Conservation (phyloP, 1,284 basidiomycete species). For the Apiotrichum mycotoxinovorans region DNA sequence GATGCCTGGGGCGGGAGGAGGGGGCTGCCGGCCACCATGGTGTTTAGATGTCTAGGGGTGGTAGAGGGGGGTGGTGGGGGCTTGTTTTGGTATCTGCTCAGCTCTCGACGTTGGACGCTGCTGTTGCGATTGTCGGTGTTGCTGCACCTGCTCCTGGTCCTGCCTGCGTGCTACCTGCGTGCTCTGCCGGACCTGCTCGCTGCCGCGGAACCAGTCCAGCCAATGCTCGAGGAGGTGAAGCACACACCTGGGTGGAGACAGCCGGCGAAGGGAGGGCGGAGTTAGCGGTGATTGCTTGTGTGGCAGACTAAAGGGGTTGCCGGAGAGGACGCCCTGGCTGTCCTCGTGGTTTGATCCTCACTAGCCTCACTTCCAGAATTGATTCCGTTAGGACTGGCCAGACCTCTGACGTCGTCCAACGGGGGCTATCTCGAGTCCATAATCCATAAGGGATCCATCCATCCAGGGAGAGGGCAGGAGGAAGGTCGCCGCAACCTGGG, state of each 20-base stretch:
- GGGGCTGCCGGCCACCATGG: conserved; percentile 32
- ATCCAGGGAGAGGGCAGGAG: too few species aligned
- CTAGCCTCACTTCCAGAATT: too few species aligned
- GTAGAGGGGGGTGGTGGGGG: not conserved
- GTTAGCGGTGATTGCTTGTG: conserved; percentile 6
- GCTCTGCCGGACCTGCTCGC: too few species aligned
- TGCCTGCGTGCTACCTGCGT: too few species aligned
- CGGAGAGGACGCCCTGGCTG: too few species aligned
- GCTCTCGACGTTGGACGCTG: not conserved
- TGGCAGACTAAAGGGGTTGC: not conserved
- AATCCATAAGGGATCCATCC: too few species aligned
- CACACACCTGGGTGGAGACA: not conserved
- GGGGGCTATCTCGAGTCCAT: too few species aligned
- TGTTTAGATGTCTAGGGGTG: conserved; percentile 1
- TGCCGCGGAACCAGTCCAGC: conserved; percentile 8
- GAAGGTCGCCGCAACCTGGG: too few species aligned
- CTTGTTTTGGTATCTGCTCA: not conserved
- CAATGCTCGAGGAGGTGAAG: conserved; percentile 17
- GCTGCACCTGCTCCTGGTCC: too few species aligned
- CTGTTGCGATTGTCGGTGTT: not conserved
- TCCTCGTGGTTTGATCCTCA: too few species aligned
- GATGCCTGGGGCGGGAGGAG: conserved; percentile 37
- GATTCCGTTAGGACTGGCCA: too few species aligned
- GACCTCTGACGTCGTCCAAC: too few species aligned
- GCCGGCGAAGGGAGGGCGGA: conserved; percentile 3